These are phyloP conservation scores for Colletotrichum falcatum DNA, from an alignment of 2,329 filamentous ascomycete species.

Conservation along the genomic window DNA sequence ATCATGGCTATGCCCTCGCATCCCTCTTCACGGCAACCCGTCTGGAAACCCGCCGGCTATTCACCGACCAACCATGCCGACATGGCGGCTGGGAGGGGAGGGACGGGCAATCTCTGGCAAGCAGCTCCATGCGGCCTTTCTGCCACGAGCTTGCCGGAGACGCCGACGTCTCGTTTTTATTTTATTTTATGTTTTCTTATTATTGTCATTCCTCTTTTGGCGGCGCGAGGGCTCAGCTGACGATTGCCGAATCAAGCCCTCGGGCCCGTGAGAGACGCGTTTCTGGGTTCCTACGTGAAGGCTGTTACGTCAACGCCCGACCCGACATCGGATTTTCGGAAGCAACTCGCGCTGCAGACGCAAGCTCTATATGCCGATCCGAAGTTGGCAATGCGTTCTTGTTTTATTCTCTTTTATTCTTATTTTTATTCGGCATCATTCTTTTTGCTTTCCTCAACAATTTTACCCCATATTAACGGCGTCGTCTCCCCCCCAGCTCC, in stretches of 20 bases:
- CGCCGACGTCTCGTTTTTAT: constrained; percentile 17
- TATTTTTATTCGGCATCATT: not conserved
- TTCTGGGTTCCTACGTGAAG: no score
- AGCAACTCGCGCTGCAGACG: not conserved
- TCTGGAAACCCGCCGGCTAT: constrained; percentile 6
- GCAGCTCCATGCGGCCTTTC: constrained; percentile 16
- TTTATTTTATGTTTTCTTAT: no score
- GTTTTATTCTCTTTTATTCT: not conserved
- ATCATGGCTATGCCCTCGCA: not conserved
- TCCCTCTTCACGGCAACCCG: not conserved
- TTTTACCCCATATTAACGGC: not conserved
- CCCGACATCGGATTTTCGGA: not conserved
- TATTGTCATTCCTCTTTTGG: no score
- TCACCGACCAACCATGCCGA: not conserved
- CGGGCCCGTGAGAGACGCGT: no score
- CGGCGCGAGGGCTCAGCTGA: no score
- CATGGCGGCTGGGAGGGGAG: not conserved
- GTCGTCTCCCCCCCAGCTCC: not conserved
- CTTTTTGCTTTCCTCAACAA: not conserved
- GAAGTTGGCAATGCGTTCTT: not conserved
- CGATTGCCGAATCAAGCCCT: no score
- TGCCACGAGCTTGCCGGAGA: constrained; percentile 19
- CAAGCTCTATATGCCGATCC: not conserved
- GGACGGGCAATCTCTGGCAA: constrained; percentile 12
- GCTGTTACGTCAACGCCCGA: no score